Percentiles rank a stretch among this genome's conserved stretches.
These are phyloP conservation scores for Scutellaria galericulata DNA, from an alignment of 257 asterid genomes.

Conservation along the genomic window DNA sequence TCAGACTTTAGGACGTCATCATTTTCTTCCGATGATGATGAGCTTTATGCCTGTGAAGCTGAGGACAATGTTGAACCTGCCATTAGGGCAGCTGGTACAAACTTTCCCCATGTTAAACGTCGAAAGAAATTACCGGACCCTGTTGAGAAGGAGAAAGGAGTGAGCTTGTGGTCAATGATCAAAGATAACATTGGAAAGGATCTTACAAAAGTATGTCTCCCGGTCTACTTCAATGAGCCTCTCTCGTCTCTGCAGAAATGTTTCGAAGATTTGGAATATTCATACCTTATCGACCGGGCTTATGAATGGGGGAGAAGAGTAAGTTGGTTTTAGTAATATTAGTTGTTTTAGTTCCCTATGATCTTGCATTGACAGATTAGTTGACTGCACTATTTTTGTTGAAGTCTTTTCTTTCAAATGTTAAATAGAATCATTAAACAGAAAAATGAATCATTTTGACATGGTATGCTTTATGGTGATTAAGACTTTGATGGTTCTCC, in stretches of 20 bases:
- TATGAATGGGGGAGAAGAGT: constrained; percentile 84
- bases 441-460: neutral
- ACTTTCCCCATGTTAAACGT: constrained; percentile 71
- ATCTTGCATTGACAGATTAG: constrained; percentile 27
- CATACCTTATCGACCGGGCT: constrained; percentile 91
- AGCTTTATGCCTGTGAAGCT: constrained; percentile 58
- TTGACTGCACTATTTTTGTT: neutral
- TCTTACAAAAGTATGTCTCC: constrained; percentile 95
- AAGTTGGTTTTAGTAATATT: constrained; percentile 37
- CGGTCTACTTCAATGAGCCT: constrained; percentile 97
- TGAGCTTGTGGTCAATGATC: constrained; percentile 98
- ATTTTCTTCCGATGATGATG: constrained; percentile 74
- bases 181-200: constrained; percentile 97
- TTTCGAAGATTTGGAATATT: constrained; percentile 88
- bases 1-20: constrained; percentile 79
- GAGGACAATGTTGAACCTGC: constrained; percentile 68
- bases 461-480: constrained; percentile 23
- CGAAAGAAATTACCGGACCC: constrained; percentile 92
- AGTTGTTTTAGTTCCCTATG: neutral
- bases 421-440: constrained; percentile 11
- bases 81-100: constrained; percentile 65
- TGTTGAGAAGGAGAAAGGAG: constrained; percentile 91
- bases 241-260: constrained; percentile 95
- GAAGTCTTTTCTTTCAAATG: neutral
- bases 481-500: neutral